These are phyloP conservation scores for Rostrohypoxylon terebratum DNA, from an alignment of 495 filamentous ascomycete species.

Conservation along the genomic window DNA sequence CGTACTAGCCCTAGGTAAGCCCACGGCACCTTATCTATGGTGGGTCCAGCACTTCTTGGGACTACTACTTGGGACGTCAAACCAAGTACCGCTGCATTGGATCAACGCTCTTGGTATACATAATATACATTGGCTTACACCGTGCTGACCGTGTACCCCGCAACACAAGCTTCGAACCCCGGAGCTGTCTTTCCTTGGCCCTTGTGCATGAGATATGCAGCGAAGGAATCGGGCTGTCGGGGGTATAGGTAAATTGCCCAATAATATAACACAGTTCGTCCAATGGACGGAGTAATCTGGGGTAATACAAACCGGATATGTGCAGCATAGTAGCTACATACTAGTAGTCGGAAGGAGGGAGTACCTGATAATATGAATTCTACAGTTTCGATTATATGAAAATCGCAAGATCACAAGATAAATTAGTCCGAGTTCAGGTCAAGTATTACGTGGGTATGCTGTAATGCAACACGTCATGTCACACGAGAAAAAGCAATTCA, in stretches of 20 bases:
- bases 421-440: background rate
- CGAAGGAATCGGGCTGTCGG: background rate
- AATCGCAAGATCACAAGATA: background rate
- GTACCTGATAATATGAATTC: background rate
- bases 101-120: constrained; percentile 13
- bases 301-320: background rate
- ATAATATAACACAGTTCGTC: constrained; percentile 6
- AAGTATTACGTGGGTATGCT: no score
- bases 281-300: background rate
- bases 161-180: constrained; percentile 8
- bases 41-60: constrained; percentile 8
- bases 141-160: constrained; percentile 24
- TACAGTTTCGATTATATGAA: background rate
- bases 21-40: constrained; percentile 31
- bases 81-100: constrained; percentile 2
- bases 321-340: no score
- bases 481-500: background rate
- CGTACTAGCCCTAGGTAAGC: constrained; percentile 18
- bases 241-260: background rate
- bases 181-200: background rate
- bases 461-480: no score
- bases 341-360: background rate
- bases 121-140: background rate
- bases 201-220: constrained; percentile 13
- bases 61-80: background rate